Base-by-base conservation (phyloP, 2,329 filamentous ascomycete genomes). In the Cladosporium cucumerinum region DNA sequence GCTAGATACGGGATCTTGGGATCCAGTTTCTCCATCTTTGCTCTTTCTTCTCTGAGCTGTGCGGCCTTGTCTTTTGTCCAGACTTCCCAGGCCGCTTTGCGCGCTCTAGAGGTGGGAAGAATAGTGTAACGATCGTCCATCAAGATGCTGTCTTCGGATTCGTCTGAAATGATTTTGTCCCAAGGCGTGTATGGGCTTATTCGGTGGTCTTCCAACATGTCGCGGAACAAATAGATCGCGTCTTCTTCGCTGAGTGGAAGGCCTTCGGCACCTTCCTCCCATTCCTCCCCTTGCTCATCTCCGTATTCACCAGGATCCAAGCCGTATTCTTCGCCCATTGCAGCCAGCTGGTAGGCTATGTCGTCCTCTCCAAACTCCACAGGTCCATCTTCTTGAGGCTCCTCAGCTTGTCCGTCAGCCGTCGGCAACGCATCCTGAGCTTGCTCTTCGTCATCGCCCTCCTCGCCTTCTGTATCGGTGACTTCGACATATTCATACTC, bases 321-420 rank as follows among this genome's bases (percentile, higher is more conserved):
- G 0, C 87, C 91, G 70, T 93, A 93, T n/a, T 92, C 89, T 69
- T 90, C 85, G 62, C 90, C 92, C 91, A 97, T 96, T 28, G 91
- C 89, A 61, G 91, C 91, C 14, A 99, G 82, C 74, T 99, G 95
- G 74, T 89, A 93, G 39, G 92, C 93, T 71, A 99, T 96, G 73
- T 99, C 95, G 61, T 93, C 94, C 76, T 98, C 95, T 64, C 90
- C 91, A 72, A 97, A 96, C 72, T 97, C 94, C 8, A 95, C 79
- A 0, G 82, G 79, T 54, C 80, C 78, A 14, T 84, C 78, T 10
- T 79, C 78, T 11, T 69, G 16, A 6, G 43, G 25, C 26, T 64
- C 52, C 18, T 64, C 61, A n/a, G 32, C 21, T 82, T 85, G 94
- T 72, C 95, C 92, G 8, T 92, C 78, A 1, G 80, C 77, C 36